Percentiles rank a stretch among this genome's conserved stretches.
Evolutionary conservation across 495 filamentous ascomycete genomes (phyloP).

Genomic region (Symbiotaphrina buchneri): DNA sequence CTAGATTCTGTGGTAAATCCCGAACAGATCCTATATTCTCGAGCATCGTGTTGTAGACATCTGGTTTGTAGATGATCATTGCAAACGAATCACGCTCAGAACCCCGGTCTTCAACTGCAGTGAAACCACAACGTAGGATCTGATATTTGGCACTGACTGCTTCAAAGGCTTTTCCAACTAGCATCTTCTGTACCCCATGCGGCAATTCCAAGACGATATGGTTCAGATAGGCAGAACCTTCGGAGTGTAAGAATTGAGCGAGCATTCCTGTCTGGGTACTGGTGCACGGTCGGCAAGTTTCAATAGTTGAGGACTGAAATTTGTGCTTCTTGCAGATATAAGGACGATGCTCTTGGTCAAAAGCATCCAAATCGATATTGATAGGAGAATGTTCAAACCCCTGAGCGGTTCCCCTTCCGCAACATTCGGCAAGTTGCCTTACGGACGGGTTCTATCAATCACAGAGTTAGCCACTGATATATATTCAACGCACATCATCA

Average conservation of each 20-base stretch:
- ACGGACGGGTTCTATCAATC: conserved; percentile 21
- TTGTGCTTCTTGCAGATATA: too few relatives aligned
- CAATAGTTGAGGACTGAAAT: conserved; percentile 11
- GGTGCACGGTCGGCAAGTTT: conserved; percentile 37
- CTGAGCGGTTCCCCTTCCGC: conserved; percentile 8
- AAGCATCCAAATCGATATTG: conserved; percentile 15
- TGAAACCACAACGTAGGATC: conserved; percentile 17
- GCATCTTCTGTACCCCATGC: neutral
- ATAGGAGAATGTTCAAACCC: neutral
- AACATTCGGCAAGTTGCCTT: conserved; percentile 15
- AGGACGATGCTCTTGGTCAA: conserved; percentile 20
- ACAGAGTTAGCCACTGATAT: too few relatives aligned
- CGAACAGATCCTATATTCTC: neutral
- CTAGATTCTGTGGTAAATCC: neutral
- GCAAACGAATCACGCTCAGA: conserved; percentile 36
- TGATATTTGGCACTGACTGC: conserved; percentile 9
- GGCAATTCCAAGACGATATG: conserved; percentile 22
- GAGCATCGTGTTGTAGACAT: conserved; percentile 13
- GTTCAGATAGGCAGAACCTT: conserved; percentile 39
- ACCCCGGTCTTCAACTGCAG: conserved; percentile 6
- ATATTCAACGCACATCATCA: neutral
- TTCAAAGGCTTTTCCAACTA: conserved; percentile 11
- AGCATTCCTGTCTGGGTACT: conserved; percentile 40
- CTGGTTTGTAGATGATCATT: conserved; percentile 32
- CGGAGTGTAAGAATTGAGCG: conserved; percentile 29